Evolutionary conservation across 768 basidiomycete genomes (phyloP).

Genomic region (Amanita fuliginea): DNA sequence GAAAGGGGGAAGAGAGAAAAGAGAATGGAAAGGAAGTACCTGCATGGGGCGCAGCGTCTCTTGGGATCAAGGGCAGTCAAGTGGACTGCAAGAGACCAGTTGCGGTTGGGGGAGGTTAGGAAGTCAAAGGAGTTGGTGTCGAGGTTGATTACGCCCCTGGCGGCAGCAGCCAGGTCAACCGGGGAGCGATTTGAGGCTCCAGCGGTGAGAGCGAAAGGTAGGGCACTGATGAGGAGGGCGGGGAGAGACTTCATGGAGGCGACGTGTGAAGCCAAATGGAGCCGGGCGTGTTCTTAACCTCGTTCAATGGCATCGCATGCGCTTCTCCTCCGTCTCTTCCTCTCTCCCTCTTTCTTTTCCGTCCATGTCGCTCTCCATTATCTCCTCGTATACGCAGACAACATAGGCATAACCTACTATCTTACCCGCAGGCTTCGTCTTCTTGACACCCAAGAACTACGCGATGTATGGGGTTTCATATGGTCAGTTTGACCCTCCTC

Average conservation of each 20-base stretch:
- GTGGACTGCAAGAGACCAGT: slow-evolving; percentile 81
- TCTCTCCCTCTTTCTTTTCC: slow-evolving; percentile 87
- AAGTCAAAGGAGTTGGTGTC: slow-evolving; percentile 69
- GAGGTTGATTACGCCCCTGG: slow-evolving; percentile 76
- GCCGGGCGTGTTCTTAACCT: not conserved
- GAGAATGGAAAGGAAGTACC: slow-evolving; percentile 35
- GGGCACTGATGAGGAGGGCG: slow-evolving; percentile 20
- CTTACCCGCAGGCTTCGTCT: slow-evolving; percentile 64
- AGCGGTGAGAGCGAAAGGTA: slow-evolving; percentile 20
- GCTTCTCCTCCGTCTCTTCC: slow-evolving; percentile 82
- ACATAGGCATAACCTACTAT: slow-evolving; percentile 89
- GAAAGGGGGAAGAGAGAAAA: not conserved
- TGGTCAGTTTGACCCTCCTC: slow-evolving; percentile 37
- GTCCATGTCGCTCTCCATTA: slow-evolving; percentile 91
- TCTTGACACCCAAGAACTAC: slow-evolving; percentile 58
- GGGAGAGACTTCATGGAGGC: slow-evolving; percentile 12
- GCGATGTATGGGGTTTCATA: slow-evolving; percentile 85
- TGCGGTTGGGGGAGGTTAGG: slow-evolving; percentile 61
- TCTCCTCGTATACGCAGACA: slow-evolving; percentile 69
- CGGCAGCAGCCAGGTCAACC: slow-evolving; percentile 51
- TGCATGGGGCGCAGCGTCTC: slow-evolving; percentile 88
- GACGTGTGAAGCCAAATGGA: slow-evolving; percentile 20
- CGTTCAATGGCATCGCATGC: slow-evolving; percentile 58
- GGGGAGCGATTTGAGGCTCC: slow-evolving; percentile 44
- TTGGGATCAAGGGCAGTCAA: slow-evolving; percentile 79